Conservation (phyloP, 2,329 filamentous ascomycete species). For the Alternaria brassicicola region DNA sequence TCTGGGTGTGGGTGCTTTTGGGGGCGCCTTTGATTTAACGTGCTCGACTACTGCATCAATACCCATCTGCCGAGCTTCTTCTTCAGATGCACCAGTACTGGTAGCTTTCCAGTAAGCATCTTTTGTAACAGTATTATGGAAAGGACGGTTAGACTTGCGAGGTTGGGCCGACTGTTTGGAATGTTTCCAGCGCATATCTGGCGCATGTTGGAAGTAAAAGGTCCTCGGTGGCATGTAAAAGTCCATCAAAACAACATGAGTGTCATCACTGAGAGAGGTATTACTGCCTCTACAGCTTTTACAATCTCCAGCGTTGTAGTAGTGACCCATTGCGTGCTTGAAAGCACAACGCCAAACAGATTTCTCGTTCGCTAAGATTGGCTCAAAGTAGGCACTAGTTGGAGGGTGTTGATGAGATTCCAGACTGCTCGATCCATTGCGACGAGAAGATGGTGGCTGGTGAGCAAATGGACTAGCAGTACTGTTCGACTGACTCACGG, state of each 20-base stretch:
- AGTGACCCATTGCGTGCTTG: conserved; percentile 34
- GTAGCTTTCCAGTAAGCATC: conserved; percentile 31
- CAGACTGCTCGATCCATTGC: conserved; percentile 24
- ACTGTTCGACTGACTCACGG: background rate
- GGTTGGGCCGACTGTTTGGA: conserved; percentile 13
- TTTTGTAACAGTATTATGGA: conserved; percentile 37
- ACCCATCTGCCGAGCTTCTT: conserved; percentile 20
- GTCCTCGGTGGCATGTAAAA: conserved; percentile 34
- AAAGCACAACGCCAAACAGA: conserved; percentile 36
- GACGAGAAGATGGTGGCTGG: conserved; percentile 1
- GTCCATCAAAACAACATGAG: conserved; percentile 25
- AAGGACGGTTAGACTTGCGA: conserved; percentile 10
- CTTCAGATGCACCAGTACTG: conserved; percentile 8
- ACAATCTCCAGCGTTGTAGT: conserved; percentile 38
- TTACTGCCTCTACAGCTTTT: conserved; percentile 32
- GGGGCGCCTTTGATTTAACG: conserved; percentile 16
- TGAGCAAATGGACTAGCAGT: background rate
- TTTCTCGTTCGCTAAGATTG: conserved; percentile 16
- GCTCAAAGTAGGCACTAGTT: conserved; percentile 27
- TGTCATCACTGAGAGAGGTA: conserved; percentile 19
- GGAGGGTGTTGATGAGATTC: conserved; percentile 30
- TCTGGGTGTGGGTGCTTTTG: conserved; percentile 17
- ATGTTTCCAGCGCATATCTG: conserved; percentile 26
- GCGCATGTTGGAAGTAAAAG: conserved; percentile 23
- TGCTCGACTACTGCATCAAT: conserved; percentile 19